phyloP scores from a whole-genome alignment of 2,329 filamentous ascomycete species.

The Ilyonectria mors-panacis region DNA sequence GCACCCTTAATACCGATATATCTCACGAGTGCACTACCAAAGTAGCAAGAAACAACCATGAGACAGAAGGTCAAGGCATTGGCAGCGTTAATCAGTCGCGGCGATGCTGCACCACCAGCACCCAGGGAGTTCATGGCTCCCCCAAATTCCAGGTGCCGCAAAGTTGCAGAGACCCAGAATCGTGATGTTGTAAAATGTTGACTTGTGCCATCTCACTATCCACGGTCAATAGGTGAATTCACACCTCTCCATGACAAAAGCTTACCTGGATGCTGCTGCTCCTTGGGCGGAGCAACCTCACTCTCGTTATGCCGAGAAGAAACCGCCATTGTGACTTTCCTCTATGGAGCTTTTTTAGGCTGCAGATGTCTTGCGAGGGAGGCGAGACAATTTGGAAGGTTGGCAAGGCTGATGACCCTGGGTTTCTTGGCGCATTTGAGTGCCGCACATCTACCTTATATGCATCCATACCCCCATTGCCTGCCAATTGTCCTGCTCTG shows the following conservation, averaged over 20 bases:
- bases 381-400: not conserved
- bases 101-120: constrained; percentile 76
- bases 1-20: constrained; percentile 80
- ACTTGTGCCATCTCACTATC: constrained; percentile 77
- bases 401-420: constrained; percentile 15
- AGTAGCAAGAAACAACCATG: constrained; percentile 80
- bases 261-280: constrained; percentile 50
- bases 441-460: constrained; percentile 39
- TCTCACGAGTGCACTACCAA: constrained; percentile 74
- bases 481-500: constrained; percentile 11
- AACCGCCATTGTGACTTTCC: constrained; percentile 32
- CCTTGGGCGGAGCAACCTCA: constrained; percentile 48
- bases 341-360: not conserved
- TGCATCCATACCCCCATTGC: constrained; percentile 5
- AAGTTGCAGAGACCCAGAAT: constrained; percentile 81
- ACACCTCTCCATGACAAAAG: not conserved
- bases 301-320: constrained; percentile 41
- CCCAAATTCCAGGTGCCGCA: constrained; percentile 80
- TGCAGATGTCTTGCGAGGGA: not conserved
- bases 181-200: constrained; percentile 80
- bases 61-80: constrained; percentile 81
- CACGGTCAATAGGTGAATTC: constrained; percentile 13
- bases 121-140: constrained; percentile 81
- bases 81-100: constrained; percentile 77
- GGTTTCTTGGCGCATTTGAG: constrained; percentile 9